Base-by-base conservation (phyloP, 345 rosid species). In the Leavenworthia alabamica region DNA sequence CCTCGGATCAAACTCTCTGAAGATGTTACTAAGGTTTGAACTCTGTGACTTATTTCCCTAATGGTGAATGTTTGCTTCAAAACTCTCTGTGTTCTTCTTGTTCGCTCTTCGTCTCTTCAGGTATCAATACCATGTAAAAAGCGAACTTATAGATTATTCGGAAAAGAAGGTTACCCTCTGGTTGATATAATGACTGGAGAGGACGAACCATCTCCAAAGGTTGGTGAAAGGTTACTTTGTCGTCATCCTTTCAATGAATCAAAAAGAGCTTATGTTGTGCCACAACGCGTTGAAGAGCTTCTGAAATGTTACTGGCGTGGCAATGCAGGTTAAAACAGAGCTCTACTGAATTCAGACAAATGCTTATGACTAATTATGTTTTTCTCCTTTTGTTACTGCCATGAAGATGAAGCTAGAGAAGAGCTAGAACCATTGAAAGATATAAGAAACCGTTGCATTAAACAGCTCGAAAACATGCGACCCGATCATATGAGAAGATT, bases 1-100 rank as follows among this genome's bases (percentile, higher is more conserved):
- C 99, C 97, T 66, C 90, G 96, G 42, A 93, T 93, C 70, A 93
- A 93, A 76, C 97, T 93, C 26, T 93, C 99, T 19, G 99, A 93
- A 82, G 99, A 93, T 79, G 91, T 93, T 72, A 78, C 99, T 24
- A 93, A 89, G 97, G 99, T 93, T 62, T 8, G 24, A 20, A 56
- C 12, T n/a, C n/a, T n/a, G n/a, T n/a, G n/a, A n/a, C n/a, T n/a
- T n/a, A n/a, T n/a, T n/a, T n/a, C n/a, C n/a, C n/a, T n/a, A n/a
- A n/a, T n/a, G n/a, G n/a, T n/a, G n/a, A n/a, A n/a, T n/a, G n/a
- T n/a, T n/a, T n/a, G n/a, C n/a, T n/a, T n/a, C n/a, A n/a, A n/a
- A n/a, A n/a, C n/a, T n/a, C n/a, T n/a, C n/a, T n/a, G n/a, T n/a
- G n/a, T n/a, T n/a, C n/a, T n/a, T n/a, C n/a, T n/a, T n/a, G n/a